Percentiles rank a stretch among this genome's conserved stretches.
Conservation (phyloP, 1,139 yeast genomes). For the Saccharomyces hybrid region DNA sequence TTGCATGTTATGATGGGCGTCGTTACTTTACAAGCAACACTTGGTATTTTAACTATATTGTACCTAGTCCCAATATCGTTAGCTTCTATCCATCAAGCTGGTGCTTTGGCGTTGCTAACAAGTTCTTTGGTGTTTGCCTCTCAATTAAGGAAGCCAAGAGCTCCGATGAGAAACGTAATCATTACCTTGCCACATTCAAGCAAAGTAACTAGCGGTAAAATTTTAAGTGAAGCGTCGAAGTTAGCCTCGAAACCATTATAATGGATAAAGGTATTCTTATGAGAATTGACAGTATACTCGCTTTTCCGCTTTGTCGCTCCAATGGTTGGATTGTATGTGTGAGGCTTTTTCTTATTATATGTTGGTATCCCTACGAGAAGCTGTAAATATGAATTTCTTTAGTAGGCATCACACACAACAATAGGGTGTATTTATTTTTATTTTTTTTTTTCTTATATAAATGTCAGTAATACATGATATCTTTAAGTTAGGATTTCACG, state of each 20-base stretch:
- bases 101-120: constrained; percentile 85
- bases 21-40: constrained; percentile 69
- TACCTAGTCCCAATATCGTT: constrained; percentile 88
- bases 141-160: constrained; percentile 64
- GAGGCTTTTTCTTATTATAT: background rate
- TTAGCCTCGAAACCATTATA: constrained; percentile 20
- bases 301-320: background rate
- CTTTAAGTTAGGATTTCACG: constrained; percentile 7
- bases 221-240: constrained; percentile 32
- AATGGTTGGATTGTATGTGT: background rate
- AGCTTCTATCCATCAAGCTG: constrained; percentile 97
- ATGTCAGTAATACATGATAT: background rate
- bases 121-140: constrained; percentile 64
- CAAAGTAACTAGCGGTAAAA: constrained; percentile 29
- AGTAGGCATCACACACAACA: background rate
- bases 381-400: background rate
- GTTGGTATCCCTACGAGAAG: background rate
- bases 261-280: background rate
- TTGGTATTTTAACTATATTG: constrained; percentile 79
- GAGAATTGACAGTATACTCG: too few species aligned
- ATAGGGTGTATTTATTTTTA: constrained; percentile 2
- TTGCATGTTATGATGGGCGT: constrained; percentile 71
- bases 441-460: background rate
- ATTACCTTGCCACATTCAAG: constrained; percentile 30
- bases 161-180: constrained; percentile 32